Base-by-base conservation (phyloP, 1,284 basidiomycete species). In the Lignosus rhinocerotis region DNA sequence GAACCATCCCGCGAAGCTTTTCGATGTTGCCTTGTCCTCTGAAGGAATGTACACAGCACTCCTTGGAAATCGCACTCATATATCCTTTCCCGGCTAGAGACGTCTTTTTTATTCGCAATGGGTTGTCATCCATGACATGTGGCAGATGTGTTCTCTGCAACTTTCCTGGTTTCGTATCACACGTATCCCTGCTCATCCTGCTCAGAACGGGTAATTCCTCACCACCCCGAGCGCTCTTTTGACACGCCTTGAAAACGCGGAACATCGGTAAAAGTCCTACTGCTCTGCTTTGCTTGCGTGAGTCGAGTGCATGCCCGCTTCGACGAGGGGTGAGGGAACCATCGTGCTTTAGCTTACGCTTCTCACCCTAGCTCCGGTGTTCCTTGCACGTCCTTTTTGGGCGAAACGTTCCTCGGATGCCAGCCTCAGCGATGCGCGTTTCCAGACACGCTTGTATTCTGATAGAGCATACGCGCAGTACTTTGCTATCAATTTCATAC, bases 1-100 rank as follows among this genome's bases (percentile, higher is more conserved):
- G 46, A 34, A 34, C 46, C 39, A 48, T 62, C 56, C 60, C 61
- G 58, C 58, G 55, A 63, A 58, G 55, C 61, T 60, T 43, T 55
- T 34, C 52, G 55, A 56, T 59, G n/a, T 21, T 16, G n/a, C 25
- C 33, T 50, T 19, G 14, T 8, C 31, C 39, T 41, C 36, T 8
- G 36, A 33, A 49, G 11, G 31, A 25, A 4, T 42, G 42, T 19
- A 48, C 30, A 38, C 36, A 21, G 38, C 38, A 17, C 44, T 48
- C 57, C 49, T 46, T 53, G 52, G 25, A 42, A 47, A 48, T 55
- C 41, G 38, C 52, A 44, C 58, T 60, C 58, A 60, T 63, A 17
- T 63, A 60, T 57, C 61, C 61, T 55, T 60, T 51, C 55, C 38
- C 41, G 58, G 58, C 34, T 21, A 43, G 41, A 19, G 21, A 31